Conservation (phyloP, 208 protist genomes). For the Leishmania aethiopica region DNA sequence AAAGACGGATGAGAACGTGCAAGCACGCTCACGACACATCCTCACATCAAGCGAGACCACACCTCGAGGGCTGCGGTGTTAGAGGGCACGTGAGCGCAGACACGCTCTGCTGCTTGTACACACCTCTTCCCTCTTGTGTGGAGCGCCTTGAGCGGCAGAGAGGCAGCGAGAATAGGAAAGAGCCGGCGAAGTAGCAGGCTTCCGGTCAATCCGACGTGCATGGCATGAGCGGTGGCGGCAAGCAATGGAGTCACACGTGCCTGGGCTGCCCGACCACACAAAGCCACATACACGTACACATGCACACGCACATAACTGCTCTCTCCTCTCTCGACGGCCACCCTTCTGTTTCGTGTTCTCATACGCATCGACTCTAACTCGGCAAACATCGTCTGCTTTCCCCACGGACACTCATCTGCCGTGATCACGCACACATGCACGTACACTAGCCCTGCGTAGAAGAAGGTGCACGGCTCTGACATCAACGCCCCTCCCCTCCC, state of each 20-base stretch:
- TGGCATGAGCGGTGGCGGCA: too few relatives aligned
- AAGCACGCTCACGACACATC: neutral
- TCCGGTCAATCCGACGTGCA: neutral
- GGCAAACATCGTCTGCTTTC: neutral
- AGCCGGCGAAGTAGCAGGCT: too few relatives aligned
- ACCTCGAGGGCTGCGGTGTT: neutral
- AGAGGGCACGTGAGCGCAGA: neutral
- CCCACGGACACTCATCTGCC: neutral
- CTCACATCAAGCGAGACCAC: neutral
- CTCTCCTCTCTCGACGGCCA: neutral
- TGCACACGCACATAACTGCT: neutral
- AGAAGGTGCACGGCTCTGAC: neutral
- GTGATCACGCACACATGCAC: neutral
- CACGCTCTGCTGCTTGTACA: neutral
- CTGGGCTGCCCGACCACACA: too few relatives aligned
- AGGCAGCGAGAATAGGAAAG: neutral
- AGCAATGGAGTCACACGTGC: too few relatives aligned
- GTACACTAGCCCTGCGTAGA: neutral
- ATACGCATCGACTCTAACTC: neutral
- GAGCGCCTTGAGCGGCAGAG: neutral
- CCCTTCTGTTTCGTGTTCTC: neutral
- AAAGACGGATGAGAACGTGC: neutral
- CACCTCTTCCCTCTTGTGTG: neutral
- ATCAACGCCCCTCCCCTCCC: neutral
- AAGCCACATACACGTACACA: too few relatives aligned